Base-by-base conservation (phyloP, 768 basidiomycete species). In the Chlorophyllum brunneum region DNA sequence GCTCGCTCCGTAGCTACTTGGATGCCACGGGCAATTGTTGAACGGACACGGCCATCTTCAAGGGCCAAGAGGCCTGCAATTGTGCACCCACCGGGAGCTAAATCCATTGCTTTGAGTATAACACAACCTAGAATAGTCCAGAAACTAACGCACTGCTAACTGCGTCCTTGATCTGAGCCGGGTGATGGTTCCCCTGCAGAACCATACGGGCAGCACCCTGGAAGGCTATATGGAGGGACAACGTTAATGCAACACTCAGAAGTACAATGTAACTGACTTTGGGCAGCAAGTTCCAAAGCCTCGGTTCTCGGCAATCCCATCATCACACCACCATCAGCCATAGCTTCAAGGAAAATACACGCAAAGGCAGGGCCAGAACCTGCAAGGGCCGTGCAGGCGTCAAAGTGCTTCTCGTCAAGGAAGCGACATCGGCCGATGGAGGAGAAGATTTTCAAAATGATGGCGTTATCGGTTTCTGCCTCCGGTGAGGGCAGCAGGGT, bases 271-370 rank as follows among this genome's bases (percentile, higher is more conserved):
- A 4, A 30, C 83, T 61, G 64, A 97, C 95, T 93, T 70, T 99
- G 97, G 39, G 95, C 84, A 43, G 97, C 95, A 46, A 99, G 72
- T 65, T 99, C 97, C 37, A 98, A 70, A 4, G 97, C 94, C 67
- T 98, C 97, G 1, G 84, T 81, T 56, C 97, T 77, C 2, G 97
- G 97, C 46, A 99, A 71, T 26, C 97, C 97, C 97, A 98, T 98
- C 95, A 99, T 98, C 40, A 98, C 97, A 38, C 94, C 97, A 23
- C 97, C 97, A 66, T 98, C 97, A 1, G 93, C 88, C 94, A 99
- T 97, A 0, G 97, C 95, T 68, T 99, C 97, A 57, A 99, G 77
- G 61, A 98, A 92, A 43, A 98, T 85, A 59, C 92, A 94, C 0
- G 92, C 94, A 68, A 99, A 98, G 0, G 97, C 97, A 33, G 97